Evolutionary conservation across 805 yeast species (phyloP), one percentile per base, ranked within the genome.

Genomic region (Kodamaea fukazawae): DNA sequence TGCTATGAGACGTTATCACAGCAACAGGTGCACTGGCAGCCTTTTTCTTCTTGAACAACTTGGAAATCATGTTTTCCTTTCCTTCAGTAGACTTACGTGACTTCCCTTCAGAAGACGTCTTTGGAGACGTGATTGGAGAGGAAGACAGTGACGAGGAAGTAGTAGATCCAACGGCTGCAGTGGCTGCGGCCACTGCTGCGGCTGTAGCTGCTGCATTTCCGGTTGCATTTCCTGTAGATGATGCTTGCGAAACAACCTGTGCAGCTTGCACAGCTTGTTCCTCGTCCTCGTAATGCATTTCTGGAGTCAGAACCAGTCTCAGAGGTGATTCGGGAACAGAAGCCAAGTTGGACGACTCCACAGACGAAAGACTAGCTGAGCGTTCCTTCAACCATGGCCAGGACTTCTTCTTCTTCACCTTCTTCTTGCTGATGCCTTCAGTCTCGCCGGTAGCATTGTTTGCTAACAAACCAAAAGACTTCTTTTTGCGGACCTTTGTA

Each of bases 331-430:
- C 62, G 10, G 55, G 54, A 9, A 56, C 48, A 8, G 58, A 43
- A 1, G 63, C 49, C 14, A 60, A 48, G 28, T 42, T 42, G 7
- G 43, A 40, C 7, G 48, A 27, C 10, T 64, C 69, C 3, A 49
- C 42, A 4, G 63, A 50, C 3, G 68, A 61, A 6, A 60, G 42
- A 45, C 68, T 63, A 2, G 55, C 47, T 1, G 65, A 54, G 29
- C 67, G 50, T 29, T 60, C 60, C 40, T 59, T 57, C 28, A 64
- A 47, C 74, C 73, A 69, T 7, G 60, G 58, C 73, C 73, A 69
- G 10, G 67, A 57, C 45, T 65, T 65, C 52, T 65, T 69, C 53
- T 61, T 63, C 38, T 57, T 51, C 34, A 60, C 48, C 31, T 45
- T 52, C 48, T 50, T 55, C 30, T 34, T 36, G 16, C 35, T 36